Percentiles rank a stretch among this genome's conserved stretches.
phyloP scores from a whole-genome alignment of 2,329 filamentous ascomycete species.

The Huntiella savannae region DNA sequence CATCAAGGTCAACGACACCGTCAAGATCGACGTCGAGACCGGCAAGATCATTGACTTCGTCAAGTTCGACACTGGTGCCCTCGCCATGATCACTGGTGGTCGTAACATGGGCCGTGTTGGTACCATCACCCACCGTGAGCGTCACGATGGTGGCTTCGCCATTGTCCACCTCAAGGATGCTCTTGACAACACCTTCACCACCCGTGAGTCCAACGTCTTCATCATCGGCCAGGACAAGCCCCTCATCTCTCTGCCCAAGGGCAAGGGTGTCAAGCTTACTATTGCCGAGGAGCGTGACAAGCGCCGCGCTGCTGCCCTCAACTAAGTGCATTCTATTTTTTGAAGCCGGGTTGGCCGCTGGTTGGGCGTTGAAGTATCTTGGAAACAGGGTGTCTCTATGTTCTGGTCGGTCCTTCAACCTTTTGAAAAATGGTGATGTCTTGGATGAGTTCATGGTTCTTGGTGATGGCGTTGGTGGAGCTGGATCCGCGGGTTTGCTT shows the following conservation, averaged over 20 bases:
- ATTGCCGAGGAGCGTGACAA: constrained; percentile 99
- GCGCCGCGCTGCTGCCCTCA: constrained; percentile 49
- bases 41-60: constrained; percentile 98
- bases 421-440: no score
- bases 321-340: constrained; percentile 22
- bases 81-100: constrained; percentile 98
- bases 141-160: constrained; percentile 99
- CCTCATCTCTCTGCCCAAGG: constrained; percentile 98
- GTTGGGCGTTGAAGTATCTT: no score
- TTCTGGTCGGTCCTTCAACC: no score
- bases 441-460: no score
- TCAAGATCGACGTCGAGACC: constrained; percentile 93
- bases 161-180: constrained; percentile 99
- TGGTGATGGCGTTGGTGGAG: no score
- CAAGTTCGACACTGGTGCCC: constrained; percentile 95
- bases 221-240: constrained; percentile 97
- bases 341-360: no score
- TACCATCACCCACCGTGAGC: constrained; percentile 99
- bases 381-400: no score
- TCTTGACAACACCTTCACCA: constrained; percentile 99
- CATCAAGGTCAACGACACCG: constrained; percentile 99
- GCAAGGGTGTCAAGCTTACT: constrained; percentile 99
- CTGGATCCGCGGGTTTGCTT: no score
- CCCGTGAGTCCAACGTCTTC: constrained; percentile 98
- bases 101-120: constrained; percentile 99